phyloP scores from a whole-genome alignment of 495 filamentous ascomycete genomes.

The Cairneyella variabilis region DNA sequence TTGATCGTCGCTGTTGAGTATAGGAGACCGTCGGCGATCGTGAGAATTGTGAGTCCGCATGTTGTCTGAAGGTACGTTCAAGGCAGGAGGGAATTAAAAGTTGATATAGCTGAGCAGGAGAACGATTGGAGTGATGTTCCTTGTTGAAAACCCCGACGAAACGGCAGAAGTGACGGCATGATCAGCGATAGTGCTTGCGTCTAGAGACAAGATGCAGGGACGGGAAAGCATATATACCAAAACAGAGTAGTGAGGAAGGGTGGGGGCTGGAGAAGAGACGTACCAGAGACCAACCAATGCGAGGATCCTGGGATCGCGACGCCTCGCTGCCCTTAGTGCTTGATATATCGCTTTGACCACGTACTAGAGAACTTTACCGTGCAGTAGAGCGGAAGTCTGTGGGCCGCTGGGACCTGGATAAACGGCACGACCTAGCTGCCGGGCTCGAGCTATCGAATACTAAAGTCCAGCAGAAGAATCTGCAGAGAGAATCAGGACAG shows the following conservation, averaged over 20 bases:
- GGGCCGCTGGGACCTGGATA: not conserved
- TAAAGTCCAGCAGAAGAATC: too few relatives aligned
- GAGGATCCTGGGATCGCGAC: not conserved
- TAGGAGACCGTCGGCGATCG: not conserved
- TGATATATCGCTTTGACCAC: not conserved
- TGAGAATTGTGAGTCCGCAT: constrained; percentile 3
- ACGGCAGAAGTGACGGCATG: not conserved
- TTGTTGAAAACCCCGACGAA: not conserved
- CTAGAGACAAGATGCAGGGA: not conserved
- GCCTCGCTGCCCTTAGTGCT: too few relatives aligned
- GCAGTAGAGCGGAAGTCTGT: not conserved
- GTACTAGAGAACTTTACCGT: not conserved
- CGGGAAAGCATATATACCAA: not conserved
- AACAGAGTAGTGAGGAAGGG: not conserved
- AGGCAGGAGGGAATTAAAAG: constrained; percentile 6
- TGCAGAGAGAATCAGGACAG: too few relatives aligned
- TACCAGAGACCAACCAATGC: not conserved
- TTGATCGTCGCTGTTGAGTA: constrained; percentile 4
- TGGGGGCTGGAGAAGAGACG: not conserved
- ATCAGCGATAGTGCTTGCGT: not conserved
- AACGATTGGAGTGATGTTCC: not conserved
- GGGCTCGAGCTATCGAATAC: too few relatives aligned
- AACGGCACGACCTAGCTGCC: too few relatives aligned
- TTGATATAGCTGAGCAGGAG: not conserved
- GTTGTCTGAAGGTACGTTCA: not conserved